Percentiles rank a stretch among this genome's conserved stretches.
Conservation (phyloP, 1,284 basidiomycete genomes). For the Golubevia pallescens region DNA sequence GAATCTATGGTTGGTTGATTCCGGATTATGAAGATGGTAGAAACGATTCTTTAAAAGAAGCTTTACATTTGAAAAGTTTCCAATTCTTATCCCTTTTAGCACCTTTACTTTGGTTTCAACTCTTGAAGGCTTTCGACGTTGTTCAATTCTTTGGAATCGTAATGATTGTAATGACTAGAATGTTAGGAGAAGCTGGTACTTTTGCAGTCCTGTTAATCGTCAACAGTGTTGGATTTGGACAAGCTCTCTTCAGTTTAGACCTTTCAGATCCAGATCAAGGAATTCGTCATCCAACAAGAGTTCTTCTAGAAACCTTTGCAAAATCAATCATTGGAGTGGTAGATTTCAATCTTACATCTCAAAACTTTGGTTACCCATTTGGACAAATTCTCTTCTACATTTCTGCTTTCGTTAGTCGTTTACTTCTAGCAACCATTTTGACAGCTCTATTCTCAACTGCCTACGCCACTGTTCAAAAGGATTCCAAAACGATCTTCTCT, state of each 20-base stretch:
- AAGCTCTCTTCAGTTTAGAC: conserved; percentile 41
- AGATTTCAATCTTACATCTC: conserved; percentile 30
- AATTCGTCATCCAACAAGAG: conserved; percentile 9
- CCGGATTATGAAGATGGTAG: no score
- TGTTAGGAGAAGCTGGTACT: conserved; percentile 37
- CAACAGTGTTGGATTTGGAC: conserved; percentile 38
- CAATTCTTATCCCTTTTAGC: conserved; percentile 41
- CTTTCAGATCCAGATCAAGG: conserved; percentile 37
- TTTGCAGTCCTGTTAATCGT: conserved; percentile 28
- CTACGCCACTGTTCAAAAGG: conserved; percentile 40
- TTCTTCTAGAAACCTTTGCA: conserved; percentile 31
- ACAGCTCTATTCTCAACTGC: conserved; percentile 47
- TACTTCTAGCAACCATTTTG: conserved; percentile 18
- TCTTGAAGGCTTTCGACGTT: conserved; percentile 38
- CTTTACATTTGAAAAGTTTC: conserved; percentile 22
- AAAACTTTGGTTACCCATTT: conserved; percentile 39
- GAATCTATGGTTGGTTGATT: no score
- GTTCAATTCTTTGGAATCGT: conserved; percentile 43
- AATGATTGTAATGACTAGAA: conserved; percentile 39
- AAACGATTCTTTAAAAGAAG: no score
- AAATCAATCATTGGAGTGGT: conserved; percentile 37
- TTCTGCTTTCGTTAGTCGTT: neutral
- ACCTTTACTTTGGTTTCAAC: conserved; percentile 46
- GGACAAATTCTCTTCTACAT: conserved; percentile 38
- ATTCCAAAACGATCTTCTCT: conserved; percentile 30